phyloP scores from a whole-genome alignment of 108 stramenopile genomes.

The Parietichytrium sp. region DNA sequence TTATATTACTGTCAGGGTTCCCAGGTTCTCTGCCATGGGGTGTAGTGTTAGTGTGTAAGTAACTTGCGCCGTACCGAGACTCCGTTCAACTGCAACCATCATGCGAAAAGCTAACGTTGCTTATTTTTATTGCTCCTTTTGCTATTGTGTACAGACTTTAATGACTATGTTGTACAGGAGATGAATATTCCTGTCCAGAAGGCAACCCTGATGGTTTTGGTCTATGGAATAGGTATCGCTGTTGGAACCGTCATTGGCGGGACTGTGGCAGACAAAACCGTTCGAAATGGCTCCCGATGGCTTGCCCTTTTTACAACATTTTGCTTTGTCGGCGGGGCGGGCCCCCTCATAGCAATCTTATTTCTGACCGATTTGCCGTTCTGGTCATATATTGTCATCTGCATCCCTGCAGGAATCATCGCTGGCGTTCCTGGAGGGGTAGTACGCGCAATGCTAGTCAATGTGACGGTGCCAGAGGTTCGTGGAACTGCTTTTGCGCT shows the following conservation, averaged over 20 bases:
- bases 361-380: neutral
- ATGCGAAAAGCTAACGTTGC: too few relatives aligned
- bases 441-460: neutral
- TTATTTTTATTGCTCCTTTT: too few relatives aligned
- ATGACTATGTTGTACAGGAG: constrained; percentile 9
- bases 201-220: neutral
- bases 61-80: too few relatives aligned
- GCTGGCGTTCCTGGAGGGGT: constrained; percentile 4
- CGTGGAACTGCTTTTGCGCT: constrained; percentile 24
- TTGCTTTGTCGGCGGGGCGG: neutral
- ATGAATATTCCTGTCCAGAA: neutral
- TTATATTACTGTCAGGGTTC: neutral
- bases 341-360: neutral
- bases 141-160: too few relatives aligned
- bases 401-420: neutral
- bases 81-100: too few relatives aligned
- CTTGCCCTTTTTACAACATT: neutral
- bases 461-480: constrained; percentile 38
- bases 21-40: constrained; percentile 29
- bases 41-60: constrained; percentile 21
- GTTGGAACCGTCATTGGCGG: neutral
- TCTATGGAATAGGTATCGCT: constrained; percentile 10
- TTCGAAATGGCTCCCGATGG: neutral
- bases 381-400: neutral
- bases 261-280: neutral